These are phyloP conservation scores for Cadophora malorum DNA, from an alignment of 2,329 filamentous ascomycete species.

Conservation along the genomic window DNA sequence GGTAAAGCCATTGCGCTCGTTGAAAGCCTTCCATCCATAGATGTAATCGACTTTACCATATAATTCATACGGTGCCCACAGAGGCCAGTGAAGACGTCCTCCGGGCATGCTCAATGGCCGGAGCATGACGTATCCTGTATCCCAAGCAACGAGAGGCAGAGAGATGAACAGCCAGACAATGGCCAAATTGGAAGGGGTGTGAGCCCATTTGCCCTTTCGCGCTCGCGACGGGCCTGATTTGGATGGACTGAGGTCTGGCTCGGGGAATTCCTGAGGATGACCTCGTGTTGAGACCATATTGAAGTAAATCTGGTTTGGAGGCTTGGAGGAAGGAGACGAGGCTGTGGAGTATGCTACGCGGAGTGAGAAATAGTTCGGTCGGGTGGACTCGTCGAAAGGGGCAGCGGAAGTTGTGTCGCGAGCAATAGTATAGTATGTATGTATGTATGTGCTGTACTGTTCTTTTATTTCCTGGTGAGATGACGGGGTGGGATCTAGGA, in stretches of 20 bases:
- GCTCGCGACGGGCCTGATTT: slow-evolving; percentile 36
- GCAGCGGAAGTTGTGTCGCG: background rate
- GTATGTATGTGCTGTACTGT: no score
- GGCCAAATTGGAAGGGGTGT: slow-evolving; percentile 64
- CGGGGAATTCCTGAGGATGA: slow-evolving; percentile 58
- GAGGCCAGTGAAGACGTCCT: slow-evolving; percentile 62
- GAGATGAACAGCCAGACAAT: slow-evolving; percentile 67
- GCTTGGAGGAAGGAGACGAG: background rate
- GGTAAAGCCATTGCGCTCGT: slow-evolving; percentile 67
- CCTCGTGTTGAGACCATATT: slow-evolving; percentile 62
- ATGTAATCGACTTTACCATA: slow-evolving; percentile 71
- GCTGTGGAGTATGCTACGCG: no score
- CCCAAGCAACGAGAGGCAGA: slow-evolving; percentile 72
- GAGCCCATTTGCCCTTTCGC: slow-evolving; percentile 55
- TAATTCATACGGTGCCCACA: slow-evolving; percentile 70
- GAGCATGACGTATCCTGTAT: slow-evolving; percentile 66
- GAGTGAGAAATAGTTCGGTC: background rate
- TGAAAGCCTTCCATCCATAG: slow-evolving; percentile 67
- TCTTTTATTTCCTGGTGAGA: no score
- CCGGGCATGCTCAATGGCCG: slow-evolving; percentile 73
- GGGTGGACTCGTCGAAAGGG: background rate
- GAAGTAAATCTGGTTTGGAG: background rate
- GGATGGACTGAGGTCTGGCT: slow-evolving; percentile 38
- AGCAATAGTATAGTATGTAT: no score
- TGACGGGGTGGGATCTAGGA: background rate